Evolutionary conservation across 2,329 filamentous ascomycete species (phyloP), one percentile per base, ranked within the genome.

Genomic region (Talaromyces sp.): DNA sequence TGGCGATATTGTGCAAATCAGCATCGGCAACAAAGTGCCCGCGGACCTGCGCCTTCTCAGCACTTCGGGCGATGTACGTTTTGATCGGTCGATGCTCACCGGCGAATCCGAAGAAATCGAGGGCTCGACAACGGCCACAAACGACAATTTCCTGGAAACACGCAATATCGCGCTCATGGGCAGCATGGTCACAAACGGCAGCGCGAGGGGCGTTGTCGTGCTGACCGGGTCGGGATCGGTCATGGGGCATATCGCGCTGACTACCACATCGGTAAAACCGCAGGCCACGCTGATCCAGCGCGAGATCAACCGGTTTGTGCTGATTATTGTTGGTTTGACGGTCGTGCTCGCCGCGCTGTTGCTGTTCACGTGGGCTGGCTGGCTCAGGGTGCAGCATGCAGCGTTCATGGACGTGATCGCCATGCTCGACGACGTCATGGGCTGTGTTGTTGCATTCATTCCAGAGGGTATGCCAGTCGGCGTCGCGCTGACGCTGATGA

Each of bases 141-240:
- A 92, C 67, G 77, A 81, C 32, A 92, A 92, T 72, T 92, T 91
- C 70, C 84, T 93, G 33, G 90, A 93, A 70, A 93, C 89, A 4
- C 84, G 85, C 53, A 90, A 88, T 67, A 90, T 93, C 60, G 89
- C 89, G 22, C 80, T 93, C 22, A 89, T 92, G 73, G 90, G 90
- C 27, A 92, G 90, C 0, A 86, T 91, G 66, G 92, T 89, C 64
- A 87, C 89, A 4, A 87, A 87, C 19, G 90, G 90, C 2, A 86
- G 82, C 39, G 87, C 85, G 55, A 79, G 82, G 28, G 89, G 88
- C 15, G 74, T 92, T 13, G 88, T 91, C 0, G 85, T 93, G 9
- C 83, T 88, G 1, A 93, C 88, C 0, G 90, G 89, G 5, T 85
- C 90, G 68, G 78, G 78, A 17, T 91, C 90, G 1, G 87, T 93